Evolutionary conservation across 306 rosid genomes (phyloP), one percentile per base, ranked within the genome.

Genomic region (Cicer bijugum): DNA sequence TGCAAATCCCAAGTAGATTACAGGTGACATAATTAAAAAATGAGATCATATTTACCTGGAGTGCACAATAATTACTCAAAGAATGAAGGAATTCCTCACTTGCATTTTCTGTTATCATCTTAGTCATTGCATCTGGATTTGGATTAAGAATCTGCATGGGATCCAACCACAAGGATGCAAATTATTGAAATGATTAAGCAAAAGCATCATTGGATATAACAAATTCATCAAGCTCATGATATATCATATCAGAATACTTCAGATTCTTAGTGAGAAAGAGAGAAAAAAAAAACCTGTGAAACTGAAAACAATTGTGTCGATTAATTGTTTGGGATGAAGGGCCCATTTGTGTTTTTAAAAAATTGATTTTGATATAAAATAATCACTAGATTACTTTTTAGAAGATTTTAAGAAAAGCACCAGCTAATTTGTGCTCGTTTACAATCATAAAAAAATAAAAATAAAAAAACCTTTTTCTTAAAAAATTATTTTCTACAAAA

Each of bases 81-180:
- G 96, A 83, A 73, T 86, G 74, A 67, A 94, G 90, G 82, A 94
- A 94, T 71, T 94, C 99, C 85, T 94, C 99, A 4, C 99, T 94
- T 11, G 99, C 97, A 84, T 94, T 94, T 87, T 94, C 99, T 11
- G 97, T 94, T 67, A 94, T 94, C 92, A 94, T 86, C 87, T 89
- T 91, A 74, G 99, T 85, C 99, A 94, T 94, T 66, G 99, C 99
- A 78, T 94, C 96, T 68, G 99, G 99, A 78, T 94, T 94, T 52
- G 99, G 99, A 88, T 94, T 94, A 71, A 94, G 97, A 91, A 94
- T 94, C 99, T 94, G 88, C 75, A 79, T 7, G 42, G 77, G 72
- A 50, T 50, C 35, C 73, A 74, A 58, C 66, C 83, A 75, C 56
- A 38, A 69, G 77, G 76, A 65, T 11, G 45, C 35, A 39, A 59